Evolutionary conservation across 148 eudicot genomes (phyloP), one percentile per base, ranked within the genome.

Genomic region (Spergularia bocconei): DNA sequence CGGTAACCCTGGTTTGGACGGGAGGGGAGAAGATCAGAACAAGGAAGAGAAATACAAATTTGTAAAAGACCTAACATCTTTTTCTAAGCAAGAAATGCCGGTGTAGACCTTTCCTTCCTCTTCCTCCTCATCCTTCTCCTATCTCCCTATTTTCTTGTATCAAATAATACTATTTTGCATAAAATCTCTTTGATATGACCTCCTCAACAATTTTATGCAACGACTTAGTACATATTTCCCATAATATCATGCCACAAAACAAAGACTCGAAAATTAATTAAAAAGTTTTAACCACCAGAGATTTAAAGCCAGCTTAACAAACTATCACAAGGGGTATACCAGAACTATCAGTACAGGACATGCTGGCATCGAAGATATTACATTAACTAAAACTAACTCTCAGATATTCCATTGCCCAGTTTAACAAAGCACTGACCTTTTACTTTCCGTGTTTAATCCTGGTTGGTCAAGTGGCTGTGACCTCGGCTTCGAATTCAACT

Each of bases 401-500:
- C n/a, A 2, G 53, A 41, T 41, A 14, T n/a, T n/a, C n/a, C n/a
- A n/a, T n/a, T n/a, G n/a, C n/a, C n/a, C n/a, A n/a, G 44, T 25
- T 19, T 44, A 11, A 59, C 17, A 54, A 60, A 54, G n/a, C n/a
- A n/a, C n/a, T n/a, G n/a, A n/a, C n/a, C n/a, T n/a, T n/a, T n/a
- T n/a, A n/a, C n/a, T n/a, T 79, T 79, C 85, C 41, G 57, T 72
- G 62, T 62, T 81, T 67, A 78, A 83, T 76, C 81, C 84, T 63
- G 78, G 16, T 63, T 77, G 87, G 51, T 88, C 88, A 79, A 77
- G 71, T 25, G 91, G 84, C 80, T 85, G 95, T 48, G 87, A 82
- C 55, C 91, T 86, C 1, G 93, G 96, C 86, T 94, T 91, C 82
- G 90, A 79, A 72, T 85, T 91, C 82, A 91, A 80, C 76, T 90